Base-by-base conservation (phyloP, 768 basidiomycete genomes). In the Psilocybe cyanescens region DNA sequence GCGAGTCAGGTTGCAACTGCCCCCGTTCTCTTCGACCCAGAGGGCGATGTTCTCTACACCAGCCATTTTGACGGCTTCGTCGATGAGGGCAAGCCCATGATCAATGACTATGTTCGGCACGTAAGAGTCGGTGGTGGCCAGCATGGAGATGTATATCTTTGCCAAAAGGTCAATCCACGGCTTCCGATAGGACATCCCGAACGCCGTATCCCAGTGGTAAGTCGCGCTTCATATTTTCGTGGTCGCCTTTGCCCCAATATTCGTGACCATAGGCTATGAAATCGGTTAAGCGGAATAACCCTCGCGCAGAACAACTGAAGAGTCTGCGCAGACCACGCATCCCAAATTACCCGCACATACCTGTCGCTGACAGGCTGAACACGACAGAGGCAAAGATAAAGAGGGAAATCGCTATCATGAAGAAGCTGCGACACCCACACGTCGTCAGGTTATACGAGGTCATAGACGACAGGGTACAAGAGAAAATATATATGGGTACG, bases 381-480 rank as follows among this genome's bases (percentile, higher is more conserved):
- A 89, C 86, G 24, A 86, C 87, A 31, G 94, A 94, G 71, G 82
- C 86, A 64, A 94, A 94, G 78, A 94, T 97, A 63, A 83, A 87
- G 66, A 90, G 89, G 74, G 97, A 99, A 77, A 95, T 99, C 61
- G 97, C 97, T 2, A 96, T 99, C 74, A 97, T 99, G 94, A 99
- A 98, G 81, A 96, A 97, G 72, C 90, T 93, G 69, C 80, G 88
- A 50, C 95, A 97, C 70, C 89, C 91, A 0, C 89, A 97, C 72
- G 88, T 97, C 60, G 95, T 98, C 9, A 82, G 90, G 64, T 83
- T 99, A 59, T 87, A 88, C 67, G 95, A 98, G 74, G 95, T 98
- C 71, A 96, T 99, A 63, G 96, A 99, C 74, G 97, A 98, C 75
- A 85, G 88, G 46, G 83, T 90, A 65, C 85, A 86, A 53, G 90